A percentile compares a stretch with the other conserved stretches of the same genome.
Conservation (phyloP, 2,329 filamentous ascomycete species). For the Laburnicola sp. region DNA sequence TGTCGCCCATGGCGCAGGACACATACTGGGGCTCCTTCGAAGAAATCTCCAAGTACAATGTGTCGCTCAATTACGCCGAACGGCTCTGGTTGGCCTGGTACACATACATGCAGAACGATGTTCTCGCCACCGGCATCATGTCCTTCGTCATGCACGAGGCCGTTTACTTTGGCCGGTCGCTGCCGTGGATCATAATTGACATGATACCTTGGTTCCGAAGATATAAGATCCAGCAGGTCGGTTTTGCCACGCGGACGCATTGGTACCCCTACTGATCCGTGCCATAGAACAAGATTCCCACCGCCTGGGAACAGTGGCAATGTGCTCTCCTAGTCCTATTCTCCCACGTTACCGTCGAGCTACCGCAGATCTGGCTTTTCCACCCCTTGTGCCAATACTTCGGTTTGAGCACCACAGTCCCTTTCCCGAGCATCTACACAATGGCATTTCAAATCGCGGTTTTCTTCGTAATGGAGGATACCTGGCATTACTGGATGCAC, state of each 20-base stretch:
- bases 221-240: slow-evolving; percentile 92
- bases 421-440: slow-evolving; percentile 81
- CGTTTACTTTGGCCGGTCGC: slow-evolving; percentile 87
- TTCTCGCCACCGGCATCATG: slow-evolving; percentile 94
- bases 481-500: slow-evolving; percentile 98
- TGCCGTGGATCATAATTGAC: slow-evolving; percentile 94
- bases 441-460: slow-evolving; percentile 90
- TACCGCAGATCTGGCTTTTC: slow-evolving; percentile 99
- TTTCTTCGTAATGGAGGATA: slow-evolving; percentile 94
- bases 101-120: slow-evolving; percentile 96
- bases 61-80: slow-evolving; percentile 84
- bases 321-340: slow-evolving; percentile 92
- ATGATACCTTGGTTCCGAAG: slow-evolving; percentile 82
- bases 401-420: slow-evolving; percentile 83
- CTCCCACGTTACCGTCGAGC: slow-evolving; percentile 95
- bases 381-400: slow-evolving; percentile 93
- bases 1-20: slow-evolving; percentile 50
- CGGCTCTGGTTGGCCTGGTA: slow-evolving; percentile 96
- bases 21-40: slow-evolving; percentile 69
- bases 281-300: slow-evolving; percentile 77
- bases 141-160: slow-evolving; percentile 93
- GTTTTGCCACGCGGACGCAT: not conserved
- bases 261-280: slow-evolving; percentile 19
- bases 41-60: slow-evolving; percentile 71
- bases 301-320: slow-evolving; percentile 89